phyloP scores from a whole-genome alignment of 2,329 filamentous ascomycete species.

The Hymenotorrendiella dingleyae region DNA sequence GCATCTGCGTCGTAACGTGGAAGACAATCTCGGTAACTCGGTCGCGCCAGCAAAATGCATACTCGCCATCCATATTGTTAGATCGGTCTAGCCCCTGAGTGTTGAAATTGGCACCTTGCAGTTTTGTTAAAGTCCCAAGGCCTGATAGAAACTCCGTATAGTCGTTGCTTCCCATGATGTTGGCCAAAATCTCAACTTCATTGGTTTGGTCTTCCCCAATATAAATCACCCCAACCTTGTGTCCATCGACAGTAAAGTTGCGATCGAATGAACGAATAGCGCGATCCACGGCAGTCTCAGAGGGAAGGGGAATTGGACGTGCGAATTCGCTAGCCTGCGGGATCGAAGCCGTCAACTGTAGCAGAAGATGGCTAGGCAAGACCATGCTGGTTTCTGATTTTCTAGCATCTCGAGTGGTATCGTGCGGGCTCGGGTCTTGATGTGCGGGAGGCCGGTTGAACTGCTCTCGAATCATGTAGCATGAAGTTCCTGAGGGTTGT shows the following conservation, averaged over 20 bases:
- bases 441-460: conserved; percentile 53
- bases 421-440: conserved; percentile 43
- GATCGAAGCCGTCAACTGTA: conserved; percentile 61
- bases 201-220: conserved; percentile 79
- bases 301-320: conserved; percentile 70
- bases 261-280: conserved; percentile 79
- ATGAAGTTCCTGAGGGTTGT: conserved; percentile 62
- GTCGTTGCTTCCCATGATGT: conserved; percentile 78
- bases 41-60: conserved; percentile 91
- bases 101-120: conserved; percentile 83
- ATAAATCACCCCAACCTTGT: conserved; percentile 94
- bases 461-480: conserved; percentile 47
- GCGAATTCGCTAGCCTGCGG: conserved; percentile 50
- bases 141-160: conserved; percentile 81
- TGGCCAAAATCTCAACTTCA: conserved; percentile 80
- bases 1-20: conserved; percentile 97
- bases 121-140: conserved; percentile 72
- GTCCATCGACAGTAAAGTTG: conserved; percentile 84
- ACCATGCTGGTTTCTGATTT: conserved; percentile 51
- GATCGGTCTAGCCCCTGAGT: conserved; percentile 82
- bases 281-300: conserved; percentile 47
- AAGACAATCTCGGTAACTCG: conserved; percentile 93
- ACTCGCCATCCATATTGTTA: conserved; percentile 75
- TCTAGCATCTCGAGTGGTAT: conserved; percentile 44
- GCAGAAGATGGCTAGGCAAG: conserved; percentile 67